Conservation (phyloP, 768 basidiomycete genomes). For the Rhizopogon rudus region DNA sequence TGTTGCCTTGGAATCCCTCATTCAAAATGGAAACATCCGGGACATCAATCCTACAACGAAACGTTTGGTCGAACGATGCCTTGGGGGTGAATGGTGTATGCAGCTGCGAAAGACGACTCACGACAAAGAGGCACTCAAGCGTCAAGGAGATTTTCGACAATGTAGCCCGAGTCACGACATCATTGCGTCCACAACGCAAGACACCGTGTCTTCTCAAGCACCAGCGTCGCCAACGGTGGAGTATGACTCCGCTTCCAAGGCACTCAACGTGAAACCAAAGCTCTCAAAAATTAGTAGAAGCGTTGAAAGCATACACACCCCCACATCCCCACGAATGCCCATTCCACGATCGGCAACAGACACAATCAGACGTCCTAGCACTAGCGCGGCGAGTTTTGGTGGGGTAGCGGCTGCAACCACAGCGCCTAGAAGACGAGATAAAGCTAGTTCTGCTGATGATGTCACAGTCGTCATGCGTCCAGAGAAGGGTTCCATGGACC, state of each 20-base stretch:
- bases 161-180: constrained; percentile 42
- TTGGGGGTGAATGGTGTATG: constrained; percentile 83
- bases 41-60: constrained; percentile 85
- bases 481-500: constrained; percentile 14
- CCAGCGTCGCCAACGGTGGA: constrained; percentile 9
- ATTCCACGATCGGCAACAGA: constrained; percentile 31
- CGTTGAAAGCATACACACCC: constrained; percentile 48
- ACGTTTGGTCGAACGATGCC: constrained; percentile 88
- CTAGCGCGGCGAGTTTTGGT: constrained; percentile 28
- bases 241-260: constrained; percentile 14
- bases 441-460: constrained; percentile 22
- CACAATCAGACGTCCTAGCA: constrained; percentile 35
- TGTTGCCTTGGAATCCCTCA: constrained; percentile 71
- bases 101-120: constrained; percentile 45
- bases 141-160: constrained; percentile 26
- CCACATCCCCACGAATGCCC: constrained; percentile 18
- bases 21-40: constrained; percentile 68
- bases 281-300: constrained; percentile 62
- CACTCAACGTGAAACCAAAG: constrained; percentile 31
- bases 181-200: constrained; percentile 34
- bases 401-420: constrained; percentile 22
- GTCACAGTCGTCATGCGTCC: constrained; percentile 10
- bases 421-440: constrained; percentile 19
- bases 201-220: constrained; percentile 15
- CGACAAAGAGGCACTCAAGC: constrained; percentile 21